A percentile compares a stretch with the other conserved stretches of the same genome.
These are phyloP conservation scores for Selenicereus undatus DNA, from an alignment of 148 eudicot genomes.

Conservation along the genomic window DNA sequence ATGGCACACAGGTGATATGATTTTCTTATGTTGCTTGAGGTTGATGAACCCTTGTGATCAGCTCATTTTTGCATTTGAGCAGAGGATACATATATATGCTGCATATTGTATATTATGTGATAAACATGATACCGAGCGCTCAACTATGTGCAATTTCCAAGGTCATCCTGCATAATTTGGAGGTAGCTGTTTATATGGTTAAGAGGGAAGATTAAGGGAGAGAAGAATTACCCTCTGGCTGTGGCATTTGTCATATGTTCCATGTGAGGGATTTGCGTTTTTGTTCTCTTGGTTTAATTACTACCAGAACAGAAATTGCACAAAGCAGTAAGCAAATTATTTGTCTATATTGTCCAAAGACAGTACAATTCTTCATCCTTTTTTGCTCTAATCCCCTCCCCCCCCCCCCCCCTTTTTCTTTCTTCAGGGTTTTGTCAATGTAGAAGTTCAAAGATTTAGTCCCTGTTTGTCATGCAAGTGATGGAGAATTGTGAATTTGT, in stretches of 20 bases:
- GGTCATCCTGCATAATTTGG: slow-evolving; percentile 1
- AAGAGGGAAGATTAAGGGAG: slow-evolving; percentile 11
- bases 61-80: not conserved
- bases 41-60: slow-evolving; percentile 9
- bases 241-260: not conserved
- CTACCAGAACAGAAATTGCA: not conserved
- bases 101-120: not conserved
- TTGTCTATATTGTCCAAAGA: not conserved
- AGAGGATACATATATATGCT: not conserved
- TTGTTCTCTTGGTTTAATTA: not conserved
- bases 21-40: not conserved
- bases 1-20: not conserved
- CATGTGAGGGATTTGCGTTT: no score
- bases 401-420: no score
- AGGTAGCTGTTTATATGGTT: not conserved
- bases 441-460: no score
- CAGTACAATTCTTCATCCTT: no score
- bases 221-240: not conserved
- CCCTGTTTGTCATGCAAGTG: not conserved
- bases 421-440: no score
- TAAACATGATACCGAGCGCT: not conserved
- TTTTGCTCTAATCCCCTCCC: no score
- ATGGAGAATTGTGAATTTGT: not conserved
- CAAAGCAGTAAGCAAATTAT: not conserved
- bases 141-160: not conserved